Conservation (phyloP, 345 rosid genomes). For the Mercurialis annua region DNA sequence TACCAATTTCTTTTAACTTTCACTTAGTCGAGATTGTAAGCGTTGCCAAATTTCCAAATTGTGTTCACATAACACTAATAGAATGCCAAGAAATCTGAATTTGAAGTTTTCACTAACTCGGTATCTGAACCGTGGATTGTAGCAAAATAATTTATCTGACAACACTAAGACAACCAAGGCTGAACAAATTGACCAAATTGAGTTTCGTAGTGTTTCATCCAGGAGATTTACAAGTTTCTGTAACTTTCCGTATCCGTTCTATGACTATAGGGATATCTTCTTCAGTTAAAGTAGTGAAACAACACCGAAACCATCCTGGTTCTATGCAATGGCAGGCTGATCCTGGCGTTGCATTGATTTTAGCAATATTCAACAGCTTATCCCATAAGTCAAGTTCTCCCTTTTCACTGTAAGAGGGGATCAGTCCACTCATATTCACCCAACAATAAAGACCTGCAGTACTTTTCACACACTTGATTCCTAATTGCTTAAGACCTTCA, state of each 20-base stretch:
- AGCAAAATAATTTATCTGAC: neutral
- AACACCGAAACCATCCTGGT: conserved; percentile 94
- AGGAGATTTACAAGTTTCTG: conserved; percentile 42
- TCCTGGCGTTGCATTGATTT: conserved; percentile 85
- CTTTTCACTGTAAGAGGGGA: conserved; percentile 68
- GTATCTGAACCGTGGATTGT: neutral
- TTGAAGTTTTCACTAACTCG: conserved; percentile 7
- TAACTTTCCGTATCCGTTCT: conserved; percentile 51
- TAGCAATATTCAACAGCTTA: conserved; percentile 62
- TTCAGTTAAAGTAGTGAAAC: conserved; percentile 60
- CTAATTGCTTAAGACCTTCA: conserved; percentile 54
- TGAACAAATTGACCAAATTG: conserved; percentile 1
- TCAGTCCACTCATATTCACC: conserved; percentile 80
- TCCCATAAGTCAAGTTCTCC: conserved; percentile 85
- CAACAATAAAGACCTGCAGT: conserved; percentile 79
- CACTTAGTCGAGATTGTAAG: conserved; percentile 17
- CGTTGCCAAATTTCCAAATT: conserved; percentile 13
- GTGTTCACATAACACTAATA: conserved; percentile 19
- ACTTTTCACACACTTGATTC: conserved; percentile 60
- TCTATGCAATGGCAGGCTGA: conserved; percentile 90
- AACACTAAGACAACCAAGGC: neutral
- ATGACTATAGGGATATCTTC: conserved; percentile 64
- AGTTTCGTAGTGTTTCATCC: conserved; percentile 22
- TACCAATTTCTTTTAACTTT: conserved; percentile 10
- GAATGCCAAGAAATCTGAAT: conserved; percentile 12